Conservation (phyloP, 2,329 filamentous ascomycete species). For the Stromatinia cepivora region DNA sequence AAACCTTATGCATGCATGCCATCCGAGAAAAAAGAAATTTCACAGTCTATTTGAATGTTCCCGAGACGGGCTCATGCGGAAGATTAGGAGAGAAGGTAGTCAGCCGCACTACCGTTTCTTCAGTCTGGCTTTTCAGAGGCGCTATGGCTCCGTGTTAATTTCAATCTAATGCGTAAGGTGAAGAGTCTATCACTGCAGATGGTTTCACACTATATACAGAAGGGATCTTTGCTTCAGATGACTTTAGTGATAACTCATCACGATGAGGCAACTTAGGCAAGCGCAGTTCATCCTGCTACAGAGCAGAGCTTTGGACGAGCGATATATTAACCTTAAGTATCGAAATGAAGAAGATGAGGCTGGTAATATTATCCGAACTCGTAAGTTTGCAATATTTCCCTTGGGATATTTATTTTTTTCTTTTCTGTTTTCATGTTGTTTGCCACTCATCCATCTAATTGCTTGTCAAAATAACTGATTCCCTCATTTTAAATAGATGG, state of each 20-base stretch:
- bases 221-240: constrained; percentile 34
- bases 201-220: constrained; percentile 20
- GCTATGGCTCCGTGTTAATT: constrained; percentile 40
- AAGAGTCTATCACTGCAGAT: constrained; percentile 37
- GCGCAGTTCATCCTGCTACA: constrained; percentile 15
- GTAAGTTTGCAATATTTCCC: constrained; percentile 22
- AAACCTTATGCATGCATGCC: constrained; percentile 25
- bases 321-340: constrained; percentile 20
- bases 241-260: constrained; percentile 39
- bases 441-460: too few species aligned
- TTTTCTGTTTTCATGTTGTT: background rate
- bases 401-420: constrained; percentile 6
- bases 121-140: constrained; percentile 41
- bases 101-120: constrained; percentile 36
- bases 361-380: background rate
- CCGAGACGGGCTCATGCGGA: background rate
- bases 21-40: constrained; percentile 34
- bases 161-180: constrained; percentile 39
- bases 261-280: constrained; percentile 27
- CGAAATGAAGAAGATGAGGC: background rate
- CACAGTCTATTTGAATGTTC: background rate
- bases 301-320: constrained; percentile 21
- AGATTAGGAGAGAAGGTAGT: constrained; percentile 18
- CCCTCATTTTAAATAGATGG: constrained; percentile 14
- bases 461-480: background rate